These are phyloP conservation scores for Cercospora janseana DNA, from an alignment of 2,329 filamentous ascomycete genomes.

Conservation along the genomic window DNA sequence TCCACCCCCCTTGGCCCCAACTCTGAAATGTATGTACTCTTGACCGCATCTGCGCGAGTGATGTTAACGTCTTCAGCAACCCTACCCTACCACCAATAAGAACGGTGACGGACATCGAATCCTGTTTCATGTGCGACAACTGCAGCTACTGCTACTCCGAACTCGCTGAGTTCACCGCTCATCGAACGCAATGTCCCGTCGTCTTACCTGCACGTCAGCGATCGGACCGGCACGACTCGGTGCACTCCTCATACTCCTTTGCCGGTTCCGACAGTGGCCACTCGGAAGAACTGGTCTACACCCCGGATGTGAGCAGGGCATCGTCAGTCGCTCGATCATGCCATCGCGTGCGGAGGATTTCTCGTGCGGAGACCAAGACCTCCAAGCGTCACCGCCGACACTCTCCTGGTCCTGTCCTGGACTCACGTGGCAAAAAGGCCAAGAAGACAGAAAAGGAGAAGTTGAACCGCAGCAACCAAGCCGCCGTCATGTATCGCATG, in stretches of 20 bases:
- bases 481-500: conserved; percentile 13
- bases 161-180: neutral
- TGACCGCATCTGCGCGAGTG: neutral
- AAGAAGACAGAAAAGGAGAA: conserved; percentile 28
- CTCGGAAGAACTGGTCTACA: conserved; percentile 16
- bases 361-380: conserved; percentile 1
- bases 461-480: conserved; percentile 18
- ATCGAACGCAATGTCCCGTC: neutral
- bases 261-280: conserved; percentile 15
- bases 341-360: conserved; percentile 1
- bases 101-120: neutral
- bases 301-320: conserved; percentile 19
- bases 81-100: conserved; percentile 2
- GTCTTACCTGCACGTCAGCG: neutral
- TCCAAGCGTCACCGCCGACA: neutral
- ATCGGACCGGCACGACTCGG: conserved; percentile 1
- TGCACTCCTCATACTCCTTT: conserved; percentile 10
- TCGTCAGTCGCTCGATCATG: conserved; percentile 6
- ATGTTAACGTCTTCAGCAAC: conserved; percentile 4
- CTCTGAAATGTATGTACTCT: neutral
- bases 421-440: conserved; percentile 7
- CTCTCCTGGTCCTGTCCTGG: neutral
- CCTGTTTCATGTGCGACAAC: neutral
- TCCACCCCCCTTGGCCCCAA: conserved; percentile 2
- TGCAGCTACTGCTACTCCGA: conserved; percentile 1